phyloP scores from a whole-genome alignment of 2,329 filamentous ascomycete species.

The Aspergillus neotritici region DNA sequence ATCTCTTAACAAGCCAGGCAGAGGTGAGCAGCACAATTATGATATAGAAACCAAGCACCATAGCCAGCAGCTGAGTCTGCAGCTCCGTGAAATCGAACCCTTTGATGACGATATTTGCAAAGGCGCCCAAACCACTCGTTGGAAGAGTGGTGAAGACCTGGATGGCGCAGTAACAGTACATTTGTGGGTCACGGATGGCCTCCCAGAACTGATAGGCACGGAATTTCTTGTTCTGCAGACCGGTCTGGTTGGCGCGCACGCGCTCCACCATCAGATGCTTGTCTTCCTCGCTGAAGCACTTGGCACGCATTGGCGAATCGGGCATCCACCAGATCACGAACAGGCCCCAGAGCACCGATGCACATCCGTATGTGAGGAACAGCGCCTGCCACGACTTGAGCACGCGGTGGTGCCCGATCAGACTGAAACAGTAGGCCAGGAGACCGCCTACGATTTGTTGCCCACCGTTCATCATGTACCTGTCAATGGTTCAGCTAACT shows the following conservation, averaged over 20 bases:
- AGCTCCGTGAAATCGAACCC: constrained; percentile 61
- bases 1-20: constrained; percentile 63
- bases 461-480: constrained; percentile 69
- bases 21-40: constrained; percentile 63
- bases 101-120: constrained; percentile 68
- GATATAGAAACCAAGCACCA: constrained; percentile 70
- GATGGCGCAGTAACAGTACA: constrained; percentile 60
- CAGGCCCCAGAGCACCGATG: constrained; percentile 59
- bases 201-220: constrained; percentile 51
- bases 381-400: constrained; percentile 64
- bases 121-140: constrained; percentile 66
- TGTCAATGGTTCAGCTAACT: constrained; percentile 10
- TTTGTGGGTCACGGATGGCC: constrained; percentile 60
- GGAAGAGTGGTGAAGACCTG: constrained; percentile 67
- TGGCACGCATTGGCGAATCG: constrained; percentile 65
- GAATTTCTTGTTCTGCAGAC: constrained; percentile 54
- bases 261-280: constrained; percentile 60
- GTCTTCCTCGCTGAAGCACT: constrained; percentile 61
- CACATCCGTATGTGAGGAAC: constrained; percentile 60
- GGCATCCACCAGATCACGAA: constrained; percentile 62
- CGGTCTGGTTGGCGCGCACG: constrained; percentile 56
- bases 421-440: constrained; percentile 52
- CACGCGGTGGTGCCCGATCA: constrained; percentile 47
- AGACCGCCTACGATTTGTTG: constrained; percentile 69
- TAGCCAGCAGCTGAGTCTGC: constrained; percentile 64